phyloP scores from a whole-genome alignment of 768 basidiomycete genomes.

The Agaricus subrufescens region DNA sequence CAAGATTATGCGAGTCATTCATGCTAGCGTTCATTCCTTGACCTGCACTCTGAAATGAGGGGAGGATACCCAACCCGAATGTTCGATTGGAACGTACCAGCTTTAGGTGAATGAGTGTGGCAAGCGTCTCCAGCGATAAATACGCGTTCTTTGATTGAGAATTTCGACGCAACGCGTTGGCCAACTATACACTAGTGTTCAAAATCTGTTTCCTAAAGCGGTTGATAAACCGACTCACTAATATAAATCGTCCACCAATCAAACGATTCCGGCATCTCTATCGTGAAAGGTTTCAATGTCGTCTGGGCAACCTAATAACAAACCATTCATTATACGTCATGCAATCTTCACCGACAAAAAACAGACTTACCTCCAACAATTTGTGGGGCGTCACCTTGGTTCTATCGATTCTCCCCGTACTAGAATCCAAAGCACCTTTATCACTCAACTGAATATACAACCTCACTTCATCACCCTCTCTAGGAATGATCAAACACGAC shows the following conservation, averaged over 20 bases:
- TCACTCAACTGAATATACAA: constrained; percentile 67
- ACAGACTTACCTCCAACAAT: constrained; percentile 43
- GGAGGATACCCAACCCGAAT: no score
- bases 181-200: constrained; percentile 42
- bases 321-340: neutral
- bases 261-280: constrained; percentile 42
- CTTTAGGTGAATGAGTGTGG: constrained; percentile 65
- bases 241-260: constrained; percentile 76
- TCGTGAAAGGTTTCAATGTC: constrained; percentile 51
- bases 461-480: constrained; percentile 63
- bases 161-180: constrained; percentile 67
- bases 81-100: constrained; percentile 31
- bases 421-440: constrained; percentile 36
- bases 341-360: neutral
- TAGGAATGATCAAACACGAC: constrained; percentile 71
- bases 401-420: constrained; percentile 51
- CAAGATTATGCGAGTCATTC: constrained; percentile 71
- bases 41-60: constrained; percentile 26
- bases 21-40: constrained; percentile 80
- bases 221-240: constrained; percentile 33
- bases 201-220: neutral
- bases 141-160: constrained; percentile 54
- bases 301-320: constrained; percentile 45
- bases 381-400: constrained; percentile 41
- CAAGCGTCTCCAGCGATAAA: constrained; percentile 80